phyloP scores from a whole-genome alignment of 169 alveolate genomes.

The Plasmodium malariae region DNA sequence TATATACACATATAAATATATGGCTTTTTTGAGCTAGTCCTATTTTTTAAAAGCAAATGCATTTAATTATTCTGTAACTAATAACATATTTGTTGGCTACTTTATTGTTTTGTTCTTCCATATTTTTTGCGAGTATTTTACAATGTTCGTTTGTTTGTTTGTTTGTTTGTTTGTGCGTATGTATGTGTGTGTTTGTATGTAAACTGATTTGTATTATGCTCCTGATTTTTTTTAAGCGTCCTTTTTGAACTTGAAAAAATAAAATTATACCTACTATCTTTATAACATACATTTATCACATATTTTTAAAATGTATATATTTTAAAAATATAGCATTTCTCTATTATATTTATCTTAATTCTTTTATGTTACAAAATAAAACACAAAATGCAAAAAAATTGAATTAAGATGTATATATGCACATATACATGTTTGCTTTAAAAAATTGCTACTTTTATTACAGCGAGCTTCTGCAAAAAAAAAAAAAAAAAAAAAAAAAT shows the following conservation, averaged over 20 bases:
- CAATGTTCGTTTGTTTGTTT: too few relatives aligned
- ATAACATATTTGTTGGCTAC: neutral
- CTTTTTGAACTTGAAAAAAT: neutral
- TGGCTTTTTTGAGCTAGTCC: too few relatives aligned
- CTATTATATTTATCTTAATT: too few relatives aligned
- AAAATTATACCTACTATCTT: neutral
- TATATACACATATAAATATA: neutral
- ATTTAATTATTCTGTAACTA: neutral
- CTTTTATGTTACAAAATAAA: neutral
- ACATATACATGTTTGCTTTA: neutral
- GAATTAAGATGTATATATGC: neutral
- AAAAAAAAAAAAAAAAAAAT: slow-evolving; percentile 14
- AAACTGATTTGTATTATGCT: neutral
- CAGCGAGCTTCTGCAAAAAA: neutral
- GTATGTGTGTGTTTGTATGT: neutral
- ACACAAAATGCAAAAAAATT: neutral
- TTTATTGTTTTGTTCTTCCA: neutral
- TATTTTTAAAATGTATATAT: too few relatives aligned
- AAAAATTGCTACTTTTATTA: neutral
- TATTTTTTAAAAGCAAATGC: too few relatives aligned
- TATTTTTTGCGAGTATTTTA: neutral
- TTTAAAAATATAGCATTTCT: neutral
- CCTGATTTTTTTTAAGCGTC: neutral
- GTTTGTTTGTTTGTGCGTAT: too few relatives aligned
- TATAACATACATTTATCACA: neutral